Evolutionary conservation across 2,329 filamentous ascomycete genomes (phyloP).

Genomic region (Colletotrichum tabaci): DNA sequence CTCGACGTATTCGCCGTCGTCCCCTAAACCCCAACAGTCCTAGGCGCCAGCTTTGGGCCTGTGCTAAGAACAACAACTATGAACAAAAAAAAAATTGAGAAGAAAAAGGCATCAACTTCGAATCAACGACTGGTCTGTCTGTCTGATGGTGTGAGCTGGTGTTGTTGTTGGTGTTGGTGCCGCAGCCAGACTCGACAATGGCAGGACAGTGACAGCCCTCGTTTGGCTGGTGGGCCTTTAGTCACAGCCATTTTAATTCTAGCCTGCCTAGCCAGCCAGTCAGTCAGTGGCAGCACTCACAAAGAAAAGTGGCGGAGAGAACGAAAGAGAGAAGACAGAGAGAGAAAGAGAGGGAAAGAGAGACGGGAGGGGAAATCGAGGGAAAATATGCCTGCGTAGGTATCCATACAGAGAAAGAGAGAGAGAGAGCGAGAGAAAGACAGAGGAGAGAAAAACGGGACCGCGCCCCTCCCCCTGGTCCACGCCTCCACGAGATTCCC

Average conservation of each 20-base stretch:
- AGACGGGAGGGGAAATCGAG: too few relatives aligned
- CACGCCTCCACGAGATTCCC: conserved; percentile 7
- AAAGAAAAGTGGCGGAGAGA: too few relatives aligned
- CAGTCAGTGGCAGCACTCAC: not conserved
- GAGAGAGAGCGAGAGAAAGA: not conserved
- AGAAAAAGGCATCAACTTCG: not conserved
- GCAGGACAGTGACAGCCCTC: conserved; percentile 8
- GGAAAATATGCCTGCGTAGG: not conserved
- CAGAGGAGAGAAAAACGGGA: not conserved
- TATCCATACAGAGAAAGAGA: not conserved
- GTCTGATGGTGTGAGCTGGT: not conserved
- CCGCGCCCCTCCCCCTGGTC: not conserved
- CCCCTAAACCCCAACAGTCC: conserved; percentile 7
- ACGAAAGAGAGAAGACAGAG: too few relatives aligned
- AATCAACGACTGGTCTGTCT: not conserved
- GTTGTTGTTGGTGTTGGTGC: not conserved
- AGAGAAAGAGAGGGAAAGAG: too few relatives aligned
- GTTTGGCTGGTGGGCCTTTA: conserved; percentile 14
- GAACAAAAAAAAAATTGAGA: not conserved
- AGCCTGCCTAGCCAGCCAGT: too few relatives aligned
- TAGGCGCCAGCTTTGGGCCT: conserved; percentile 18
- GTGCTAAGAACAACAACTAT: not conserved
- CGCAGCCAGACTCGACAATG: not conserved
- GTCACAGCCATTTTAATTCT: not conserved
- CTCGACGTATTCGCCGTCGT: conserved; percentile 13